Evolutionary conservation across 73 alveolate genomes (phyloP).

Genomic region (Symbiodinium pilosum): DNA sequence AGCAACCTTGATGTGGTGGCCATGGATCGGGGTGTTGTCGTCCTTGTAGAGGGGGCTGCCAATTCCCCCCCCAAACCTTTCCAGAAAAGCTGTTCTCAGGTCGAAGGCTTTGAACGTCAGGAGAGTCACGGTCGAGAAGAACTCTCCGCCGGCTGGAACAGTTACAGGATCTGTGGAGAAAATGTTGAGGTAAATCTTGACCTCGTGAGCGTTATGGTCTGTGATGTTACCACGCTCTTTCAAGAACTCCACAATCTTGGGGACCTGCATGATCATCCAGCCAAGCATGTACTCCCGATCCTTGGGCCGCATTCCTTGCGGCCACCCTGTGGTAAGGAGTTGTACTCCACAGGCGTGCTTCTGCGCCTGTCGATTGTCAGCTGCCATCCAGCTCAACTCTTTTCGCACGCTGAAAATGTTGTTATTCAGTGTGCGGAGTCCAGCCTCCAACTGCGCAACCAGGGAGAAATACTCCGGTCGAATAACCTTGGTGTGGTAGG

Average conservation of each 20-base stretch:
- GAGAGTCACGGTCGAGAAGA: too few relatives aligned
- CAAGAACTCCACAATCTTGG: not conserved
- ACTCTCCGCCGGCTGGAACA: not conserved
- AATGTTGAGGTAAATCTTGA: not conserved
- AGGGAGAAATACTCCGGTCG: not conserved
- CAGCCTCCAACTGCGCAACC: not conserved
- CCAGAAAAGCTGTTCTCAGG: too few relatives aligned
- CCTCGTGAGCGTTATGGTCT: not conserved
- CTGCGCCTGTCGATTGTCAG: not conserved
- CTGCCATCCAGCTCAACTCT: too few relatives aligned
- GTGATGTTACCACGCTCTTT: not conserved
- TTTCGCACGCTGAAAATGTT: not conserved
- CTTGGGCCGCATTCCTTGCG: not conserved
- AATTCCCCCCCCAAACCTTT: too few relatives aligned
- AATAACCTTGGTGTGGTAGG: not conserved
- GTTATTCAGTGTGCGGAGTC: not conserved
- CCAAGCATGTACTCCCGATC: not conserved
- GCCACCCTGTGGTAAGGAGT: not conserved
- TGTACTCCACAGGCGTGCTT: not conserved
- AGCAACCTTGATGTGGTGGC: not conserved
- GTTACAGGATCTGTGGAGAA: not conserved
- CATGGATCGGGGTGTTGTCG: not conserved
- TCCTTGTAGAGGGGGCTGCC: too few relatives aligned
- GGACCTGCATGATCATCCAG: not conserved
- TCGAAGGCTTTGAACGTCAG: not conserved